phyloP scores from a whole-genome alignment of 2,329 filamentous ascomycete species.

The Camptophora hylomeconis region DNA sequence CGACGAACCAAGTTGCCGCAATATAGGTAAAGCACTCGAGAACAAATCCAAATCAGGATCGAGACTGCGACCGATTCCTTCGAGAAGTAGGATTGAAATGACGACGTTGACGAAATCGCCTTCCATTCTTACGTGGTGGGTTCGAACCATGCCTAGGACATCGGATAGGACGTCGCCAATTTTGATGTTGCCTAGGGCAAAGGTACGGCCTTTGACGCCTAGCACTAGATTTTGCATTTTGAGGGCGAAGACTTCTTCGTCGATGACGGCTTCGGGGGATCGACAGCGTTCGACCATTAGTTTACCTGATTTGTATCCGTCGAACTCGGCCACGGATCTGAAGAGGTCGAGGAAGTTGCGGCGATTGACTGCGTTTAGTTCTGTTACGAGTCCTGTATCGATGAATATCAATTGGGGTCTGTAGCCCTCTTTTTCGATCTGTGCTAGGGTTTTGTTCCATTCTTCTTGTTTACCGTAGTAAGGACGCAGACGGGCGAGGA shows the following conservation, averaged over 20 bases:
- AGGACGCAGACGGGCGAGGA: slow-evolving; percentile 66
- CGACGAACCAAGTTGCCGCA: slow-evolving; percentile 67
- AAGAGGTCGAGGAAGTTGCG: slow-evolving; percentile 91
- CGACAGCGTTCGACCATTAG: slow-evolving; percentile 94
- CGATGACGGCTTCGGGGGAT: slow-evolving; percentile 78
- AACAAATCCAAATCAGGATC: slow-evolving; percentile 83
- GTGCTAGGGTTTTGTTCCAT: slow-evolving; percentile 62
- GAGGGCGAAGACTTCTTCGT: slow-evolving; percentile 80
- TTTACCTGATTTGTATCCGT: slow-evolving; percentile 87
- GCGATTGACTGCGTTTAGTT: slow-evolving; percentile 76
- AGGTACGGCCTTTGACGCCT: slow-evolving; percentile 76
- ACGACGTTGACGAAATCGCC: slow-evolving; percentile 98
- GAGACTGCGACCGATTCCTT: slow-evolving; percentile 80
- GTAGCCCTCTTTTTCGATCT: slow-evolving; percentile 78
- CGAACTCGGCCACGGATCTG: slow-evolving; percentile 89
- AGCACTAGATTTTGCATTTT: slow-evolving; percentile 96
- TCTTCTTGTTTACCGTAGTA: slow-evolving; percentile 51
- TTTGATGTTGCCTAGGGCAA: slow-evolving; percentile 86
- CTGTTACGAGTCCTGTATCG: slow-evolving; percentile 87
- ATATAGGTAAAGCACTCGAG: slow-evolving; percentile 72
- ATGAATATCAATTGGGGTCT: slow-evolving; percentile 94
- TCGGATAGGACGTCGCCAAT: slow-evolving; percentile 91
- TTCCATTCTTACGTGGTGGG: slow-evolving; percentile 85
- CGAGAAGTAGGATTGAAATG: slow-evolving; percentile 80
- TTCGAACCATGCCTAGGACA: slow-evolving; percentile 80